Percentiles rank a stretch among this genome's conserved stretches.
phyloP scores from a whole-genome alignment of 2,329 filamentous ascomycete species.

The Lachnellula cervina region DNA sequence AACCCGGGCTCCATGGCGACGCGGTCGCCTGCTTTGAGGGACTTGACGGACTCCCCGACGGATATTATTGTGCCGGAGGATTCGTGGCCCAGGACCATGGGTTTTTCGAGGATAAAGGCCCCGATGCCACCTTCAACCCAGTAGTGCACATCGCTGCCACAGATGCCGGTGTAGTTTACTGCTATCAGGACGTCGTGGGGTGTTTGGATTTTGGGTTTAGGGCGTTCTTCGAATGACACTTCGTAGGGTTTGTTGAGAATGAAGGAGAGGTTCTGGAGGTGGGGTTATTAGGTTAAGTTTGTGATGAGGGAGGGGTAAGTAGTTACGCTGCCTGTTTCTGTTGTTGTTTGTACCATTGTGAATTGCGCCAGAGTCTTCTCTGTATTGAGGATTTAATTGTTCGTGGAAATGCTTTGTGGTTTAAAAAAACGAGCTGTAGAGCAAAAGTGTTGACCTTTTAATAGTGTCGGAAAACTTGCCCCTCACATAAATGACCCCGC shows the following conservation, averaged over 20 bases:
- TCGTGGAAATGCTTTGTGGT: background rate
- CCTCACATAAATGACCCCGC: conserved; percentile 14
- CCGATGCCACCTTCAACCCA: conserved; percentile 66
- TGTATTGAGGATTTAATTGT: too few species aligned
- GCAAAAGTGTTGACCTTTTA: too few species aligned
- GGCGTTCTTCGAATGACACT: conserved; percentile 31
- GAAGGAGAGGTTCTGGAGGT: conserved; percentile 35
- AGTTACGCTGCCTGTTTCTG: conserved; percentile 13
- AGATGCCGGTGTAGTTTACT: conserved; percentile 63
- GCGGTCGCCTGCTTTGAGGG: conserved; percentile 68
- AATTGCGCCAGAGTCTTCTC: background rate
- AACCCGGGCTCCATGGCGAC: conserved; percentile 91
- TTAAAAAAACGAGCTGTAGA: background rate
- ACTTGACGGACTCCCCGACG: conserved; percentile 59
- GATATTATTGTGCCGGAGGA: conserved; percentile 75
- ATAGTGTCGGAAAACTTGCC: conserved; percentile 2
- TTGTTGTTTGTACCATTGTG: conserved; percentile 13
- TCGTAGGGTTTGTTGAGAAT: conserved; percentile 32
- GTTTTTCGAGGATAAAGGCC: conserved; percentile 59
- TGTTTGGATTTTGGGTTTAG: conserved; percentile 39
- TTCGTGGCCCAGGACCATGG: conserved; percentile 65
- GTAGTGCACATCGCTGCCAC: conserved; percentile 67
- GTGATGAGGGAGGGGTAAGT: background rate
- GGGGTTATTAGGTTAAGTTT: conserved; percentile 2
- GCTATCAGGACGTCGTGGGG: conserved; percentile 57